Conservation (phyloP, 768 basidiomycete genomes). For the Artomyces pyxidatus region DNA sequence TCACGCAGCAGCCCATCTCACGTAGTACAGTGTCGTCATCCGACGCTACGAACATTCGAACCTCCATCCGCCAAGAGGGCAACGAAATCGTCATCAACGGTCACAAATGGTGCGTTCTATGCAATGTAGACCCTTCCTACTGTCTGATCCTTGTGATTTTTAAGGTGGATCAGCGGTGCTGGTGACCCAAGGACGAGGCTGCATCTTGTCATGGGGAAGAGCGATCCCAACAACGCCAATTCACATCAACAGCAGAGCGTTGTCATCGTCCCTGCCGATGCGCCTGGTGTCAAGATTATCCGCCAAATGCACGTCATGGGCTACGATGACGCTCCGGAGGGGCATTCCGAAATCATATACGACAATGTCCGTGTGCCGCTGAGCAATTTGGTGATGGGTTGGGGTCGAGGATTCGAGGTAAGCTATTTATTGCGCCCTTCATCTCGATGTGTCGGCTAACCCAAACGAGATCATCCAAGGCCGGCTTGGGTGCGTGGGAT, state of each 20-base stretch:
- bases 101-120: conserved; percentile 74
- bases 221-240: conserved; percentile 75
- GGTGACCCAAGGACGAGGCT: conserved; percentile 85
- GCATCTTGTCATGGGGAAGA: conserved; percentile 94
- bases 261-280: conserved; percentile 85
- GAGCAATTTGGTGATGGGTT: conserved; percentile 77
- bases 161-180: conserved; percentile 95
- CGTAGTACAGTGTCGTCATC: conserved; percentile 88
- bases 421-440: conserved; percentile 3
- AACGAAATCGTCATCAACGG: conserved; percentile 90
- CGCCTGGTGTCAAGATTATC: conserved; percentile 81
- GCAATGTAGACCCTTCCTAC: no score
- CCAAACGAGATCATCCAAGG: conserved; percentile 97
- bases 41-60: conserved; percentile 92
- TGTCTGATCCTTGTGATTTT: no score
- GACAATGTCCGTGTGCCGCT: conserved; percentile 89
- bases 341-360: conserved; percentile 93
- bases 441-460: neutral
- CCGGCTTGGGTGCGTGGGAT: conserved; percentile 64
- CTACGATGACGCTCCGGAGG: conserved; percentile 93
- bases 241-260: conserved; percentile 84
- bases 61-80: conserved; percentile 76
- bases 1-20: conserved; percentile 12
- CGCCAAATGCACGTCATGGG: conserved; percentile 94
- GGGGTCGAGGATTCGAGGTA: conserved; percentile 94